Base-by-base conservation (phyloP, 441 rosid genomes). In the Brassica hybrid region DNA sequence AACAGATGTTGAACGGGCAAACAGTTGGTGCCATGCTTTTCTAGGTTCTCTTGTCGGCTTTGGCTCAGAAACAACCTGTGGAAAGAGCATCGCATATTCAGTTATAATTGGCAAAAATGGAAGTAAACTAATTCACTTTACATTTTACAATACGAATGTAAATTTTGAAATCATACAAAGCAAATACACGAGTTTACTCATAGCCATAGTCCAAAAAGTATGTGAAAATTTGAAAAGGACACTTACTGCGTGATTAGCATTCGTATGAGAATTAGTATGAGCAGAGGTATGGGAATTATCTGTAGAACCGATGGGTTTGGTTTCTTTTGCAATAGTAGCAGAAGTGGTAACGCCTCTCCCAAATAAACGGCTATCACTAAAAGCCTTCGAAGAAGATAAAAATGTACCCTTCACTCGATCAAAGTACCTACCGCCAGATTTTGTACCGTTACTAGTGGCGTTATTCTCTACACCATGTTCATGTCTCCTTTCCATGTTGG, bases 391-490 rank as follows among this genome's bases (percentile, higher is more conserved):
- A 27, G 99, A 89, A 56, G 97, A 90, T 66, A 90, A 81, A 57
- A 95, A 64, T n/a, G 96, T 89, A 61, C 98, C 96, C 88, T 82
- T 91, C 93, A 95, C 83, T n/a, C 96, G 85, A 84, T 95, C 99
- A 71, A 94, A 82, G 80, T 92, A 93, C 83, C 96, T 87, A 72
- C 89, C 82, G 34, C 95, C 91, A 72, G 90, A 73, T 80, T 77
- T 81, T 38, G 87, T 89, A 70, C 76, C 76, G 85, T 81, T 88
- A 83, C 66, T 84, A 56, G 84, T 67, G 64, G 85, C 67, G 52
- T 79, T 32, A 82, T 70, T 84, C 75, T 87, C 89, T 12, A 80
- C 41, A 10, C 84, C 84, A 65, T 85, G 86, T 7, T 86, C 90
- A 80, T 85, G 85, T 62, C 86, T 90, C 68, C 71, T 57, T 78